A percentile compares a stretch with the other conserved stretches of the same genome.
Conservation (phyloP, 306 rosid species). For the Quercus parvula region DNA sequence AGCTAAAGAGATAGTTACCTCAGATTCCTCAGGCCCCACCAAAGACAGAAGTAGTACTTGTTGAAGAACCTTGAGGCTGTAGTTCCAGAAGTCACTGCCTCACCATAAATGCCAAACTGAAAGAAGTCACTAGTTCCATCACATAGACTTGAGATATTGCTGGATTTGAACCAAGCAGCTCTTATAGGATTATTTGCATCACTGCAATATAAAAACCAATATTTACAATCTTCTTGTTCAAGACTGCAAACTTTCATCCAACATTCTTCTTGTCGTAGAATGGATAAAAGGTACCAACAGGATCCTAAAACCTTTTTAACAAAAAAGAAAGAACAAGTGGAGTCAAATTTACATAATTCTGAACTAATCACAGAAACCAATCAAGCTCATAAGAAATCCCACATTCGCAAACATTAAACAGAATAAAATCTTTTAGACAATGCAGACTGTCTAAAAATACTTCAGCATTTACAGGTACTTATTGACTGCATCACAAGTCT, state of each 20-base stretch:
- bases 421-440: neutral
- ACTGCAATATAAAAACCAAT: conserved; percentile 40
- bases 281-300: conserved; percentile 46
- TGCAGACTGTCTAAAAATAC: neutral
- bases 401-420: neutral
- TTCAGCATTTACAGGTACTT: neutral
- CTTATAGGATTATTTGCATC: conserved; percentile 30
- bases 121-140: conserved; percentile 20
- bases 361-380: neutral
- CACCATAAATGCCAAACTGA: conserved; percentile 2
- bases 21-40: conserved; percentile 11
- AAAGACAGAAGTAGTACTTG: conserved; percentile 1
- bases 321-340: neutral
- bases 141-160: conserved; percentile 49
- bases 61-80: neutral
- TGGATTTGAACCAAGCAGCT: conserved; percentile 41
- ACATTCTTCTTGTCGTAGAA: conserved; percentile 55
- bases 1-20: neutral
- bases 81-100: neutral
- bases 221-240: conserved; percentile 28
- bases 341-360: neutral
- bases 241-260: conserved; percentile 55
- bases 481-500: neutral
- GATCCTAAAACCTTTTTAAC: conserved; percentile 51
- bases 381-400: neutral